Evolutionary conservation across 768 basidiomycete species (phyloP).

Genomic region (Auricularia heimuer): DNA sequence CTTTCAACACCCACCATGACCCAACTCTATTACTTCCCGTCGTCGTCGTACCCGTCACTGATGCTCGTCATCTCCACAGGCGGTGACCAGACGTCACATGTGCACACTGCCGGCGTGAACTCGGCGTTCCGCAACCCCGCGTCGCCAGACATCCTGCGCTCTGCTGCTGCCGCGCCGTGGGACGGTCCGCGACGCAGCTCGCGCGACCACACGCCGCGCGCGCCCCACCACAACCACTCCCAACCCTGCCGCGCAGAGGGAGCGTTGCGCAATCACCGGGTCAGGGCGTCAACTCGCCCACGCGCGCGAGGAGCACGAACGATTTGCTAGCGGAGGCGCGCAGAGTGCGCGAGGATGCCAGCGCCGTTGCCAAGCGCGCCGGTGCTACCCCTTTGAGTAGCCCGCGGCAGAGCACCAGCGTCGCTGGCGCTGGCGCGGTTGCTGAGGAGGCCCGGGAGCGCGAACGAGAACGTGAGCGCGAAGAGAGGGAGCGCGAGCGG

Average conservation of each 20-base stretch:
- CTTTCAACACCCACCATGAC: background rate
- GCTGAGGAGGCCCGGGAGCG: background rate
- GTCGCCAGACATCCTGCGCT: constrained; percentile 7
- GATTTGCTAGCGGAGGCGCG: constrained; percentile 32
- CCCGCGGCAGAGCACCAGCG: background rate
- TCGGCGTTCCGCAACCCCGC: constrained; percentile 8
- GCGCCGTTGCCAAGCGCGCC: background rate
- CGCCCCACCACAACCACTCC: no score
- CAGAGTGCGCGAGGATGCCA: background rate
- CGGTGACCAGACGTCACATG: background rate
- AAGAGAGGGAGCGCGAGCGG: background rate
- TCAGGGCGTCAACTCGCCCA: constrained; percentile 26
- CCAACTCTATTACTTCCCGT: background rate
- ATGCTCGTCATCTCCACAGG: background rate
- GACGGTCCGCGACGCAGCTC: background rate
- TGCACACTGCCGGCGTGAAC: background rate
- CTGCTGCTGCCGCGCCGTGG: background rate
- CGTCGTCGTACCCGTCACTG: background rate
- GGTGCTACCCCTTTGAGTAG: background rate
- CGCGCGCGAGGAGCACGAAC: constrained; percentile 45
- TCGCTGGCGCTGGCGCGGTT: background rate
- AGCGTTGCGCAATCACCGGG: background rate
- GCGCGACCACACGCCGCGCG: background rate
- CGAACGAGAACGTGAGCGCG: background rate
- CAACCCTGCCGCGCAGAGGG: background rate